These are phyloP conservation scores for Paramecium pentaurelia DNA, from an alignment of 73 alveolate genomes.

Conservation along the genomic window DNA sequence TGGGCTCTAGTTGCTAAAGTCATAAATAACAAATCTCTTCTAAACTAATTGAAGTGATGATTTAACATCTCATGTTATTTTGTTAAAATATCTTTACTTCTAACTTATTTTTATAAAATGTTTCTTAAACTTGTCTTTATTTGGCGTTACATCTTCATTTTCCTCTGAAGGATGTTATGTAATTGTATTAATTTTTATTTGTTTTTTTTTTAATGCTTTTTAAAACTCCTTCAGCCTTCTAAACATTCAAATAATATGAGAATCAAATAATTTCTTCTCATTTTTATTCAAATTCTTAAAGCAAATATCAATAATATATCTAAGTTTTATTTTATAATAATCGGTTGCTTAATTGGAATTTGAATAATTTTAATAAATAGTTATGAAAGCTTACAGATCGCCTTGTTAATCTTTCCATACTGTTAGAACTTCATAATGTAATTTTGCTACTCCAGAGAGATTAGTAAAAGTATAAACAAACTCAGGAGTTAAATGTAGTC, in stretches of 20 bases:
- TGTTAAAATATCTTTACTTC: neutral
- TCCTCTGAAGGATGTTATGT: neutral
- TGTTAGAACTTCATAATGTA: neutral
- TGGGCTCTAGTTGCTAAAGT: neutral
- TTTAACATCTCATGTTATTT: neutral
- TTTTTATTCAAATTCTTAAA: neutral
- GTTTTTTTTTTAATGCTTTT: neutral
- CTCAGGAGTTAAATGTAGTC: neutral
- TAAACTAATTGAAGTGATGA: neutral
- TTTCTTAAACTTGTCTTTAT: neutral
- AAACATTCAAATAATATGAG: neutral
- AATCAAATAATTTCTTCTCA: neutral
- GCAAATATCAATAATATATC: neutral
- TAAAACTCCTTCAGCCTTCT: neutral
- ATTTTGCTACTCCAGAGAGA: neutral
- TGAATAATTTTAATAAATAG: neutral
- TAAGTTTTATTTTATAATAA: neutral
- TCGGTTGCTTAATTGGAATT: neutral
- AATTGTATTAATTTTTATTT: neutral
- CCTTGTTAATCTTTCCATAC: slow-evolving; percentile 5
- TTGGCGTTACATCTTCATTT: neutral
- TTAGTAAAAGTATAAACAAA: neutral
- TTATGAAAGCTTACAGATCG: neutral
- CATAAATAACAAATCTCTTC: neutral
- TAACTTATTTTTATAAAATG: neutral